Evolutionary conservation across 345 rosid species (phyloP), one percentile per base, ranked within the genome.

Genomic region (Salix koriyanagi): DNA sequence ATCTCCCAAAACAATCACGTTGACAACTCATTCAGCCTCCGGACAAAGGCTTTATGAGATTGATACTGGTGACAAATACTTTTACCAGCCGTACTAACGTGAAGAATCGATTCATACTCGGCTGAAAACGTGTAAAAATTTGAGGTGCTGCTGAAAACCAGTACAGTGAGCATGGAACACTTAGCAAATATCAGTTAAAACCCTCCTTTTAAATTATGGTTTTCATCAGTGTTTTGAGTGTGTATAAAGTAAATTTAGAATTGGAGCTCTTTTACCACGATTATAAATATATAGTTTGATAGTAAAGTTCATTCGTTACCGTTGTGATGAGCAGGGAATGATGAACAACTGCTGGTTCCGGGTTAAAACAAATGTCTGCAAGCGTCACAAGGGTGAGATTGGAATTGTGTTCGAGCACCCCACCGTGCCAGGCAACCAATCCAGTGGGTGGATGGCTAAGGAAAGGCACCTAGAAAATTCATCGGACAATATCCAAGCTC

Each of bases 381-480:
- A 86, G 83, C 87, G 86, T 11, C 96, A 87, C 83, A 90, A 75
- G 78, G 99, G 98, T 60, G 99, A 96, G 85, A 86, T 96, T 26
- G 98, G 99, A n/a, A 88, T 96, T 5, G 88, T 88, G 18, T 93
- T 96, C 83, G 99, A 93, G 78, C 97, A 95, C 84, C 99, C 99
- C 36, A 93, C 97, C 36, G 85, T 83, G 65, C 92, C 99, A 2
- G 99, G 90, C 32, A 96, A 93, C 86, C 99, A 92, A 52, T 81
- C 97, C 19, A 94, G 99, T 16, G 99, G 99, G 71, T 96, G 99
- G 99, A 96, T 96, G 99, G 99, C 93, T 0, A 91, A 88, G 83
- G 94, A 93, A 42, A 86, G 87, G 28, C 92, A 91, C 62, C 86
- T 91, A 0, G 97, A 88, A 82, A 88, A 52, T 36, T 89, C 94